These are phyloP conservation scores for Kregervanrija fluxuum DNA, from an alignment of 805 yeast species.

Conservation along the genomic window DNA sequence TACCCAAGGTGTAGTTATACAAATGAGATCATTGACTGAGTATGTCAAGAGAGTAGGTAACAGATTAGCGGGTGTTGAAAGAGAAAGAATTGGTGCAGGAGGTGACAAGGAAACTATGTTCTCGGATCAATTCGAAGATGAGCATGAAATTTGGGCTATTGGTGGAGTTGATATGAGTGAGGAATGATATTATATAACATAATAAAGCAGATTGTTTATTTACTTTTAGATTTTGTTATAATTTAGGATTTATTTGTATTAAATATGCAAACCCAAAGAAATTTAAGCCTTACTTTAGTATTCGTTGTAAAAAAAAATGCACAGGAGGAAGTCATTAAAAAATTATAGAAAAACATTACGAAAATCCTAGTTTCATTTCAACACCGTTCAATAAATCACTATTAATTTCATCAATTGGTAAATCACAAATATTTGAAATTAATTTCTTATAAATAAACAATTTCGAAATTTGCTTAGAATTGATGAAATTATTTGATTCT, in stretches of 20 bases:
- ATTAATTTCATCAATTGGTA: constrained; percentile 72
- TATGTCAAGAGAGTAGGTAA: constrained; percentile 86
- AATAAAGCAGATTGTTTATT: background rate
- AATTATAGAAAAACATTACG: background rate
- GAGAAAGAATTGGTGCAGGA: constrained; percentile 83
- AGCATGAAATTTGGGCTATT: constrained; percentile 80
- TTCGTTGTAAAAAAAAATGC: background rate
- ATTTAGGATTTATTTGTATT: background rate
- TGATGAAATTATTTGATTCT: background rate
- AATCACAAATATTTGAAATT: constrained; percentile 69
- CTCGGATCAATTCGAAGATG: constrained; percentile 83
- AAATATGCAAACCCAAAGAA: background rate
- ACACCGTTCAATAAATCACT: constrained; percentile 76
- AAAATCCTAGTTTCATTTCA: constrained; percentile 32
- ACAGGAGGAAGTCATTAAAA: background rate
- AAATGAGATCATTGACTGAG: constrained; percentile 73
- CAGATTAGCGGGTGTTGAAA: constrained; percentile 78
- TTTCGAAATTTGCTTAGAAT: constrained; percentile 31
- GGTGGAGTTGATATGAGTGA: constrained; percentile 52
- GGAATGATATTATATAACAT: constrained; percentile 10
- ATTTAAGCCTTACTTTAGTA: background rate
- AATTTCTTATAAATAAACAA: constrained; percentile 53
- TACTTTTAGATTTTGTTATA: background rate
- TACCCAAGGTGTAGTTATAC: constrained; percentile 41
- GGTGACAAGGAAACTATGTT: constrained; percentile 83